Conservation (phyloP, 1,139 yeast genomes). For the Geotrichum histeridarum region DNA sequence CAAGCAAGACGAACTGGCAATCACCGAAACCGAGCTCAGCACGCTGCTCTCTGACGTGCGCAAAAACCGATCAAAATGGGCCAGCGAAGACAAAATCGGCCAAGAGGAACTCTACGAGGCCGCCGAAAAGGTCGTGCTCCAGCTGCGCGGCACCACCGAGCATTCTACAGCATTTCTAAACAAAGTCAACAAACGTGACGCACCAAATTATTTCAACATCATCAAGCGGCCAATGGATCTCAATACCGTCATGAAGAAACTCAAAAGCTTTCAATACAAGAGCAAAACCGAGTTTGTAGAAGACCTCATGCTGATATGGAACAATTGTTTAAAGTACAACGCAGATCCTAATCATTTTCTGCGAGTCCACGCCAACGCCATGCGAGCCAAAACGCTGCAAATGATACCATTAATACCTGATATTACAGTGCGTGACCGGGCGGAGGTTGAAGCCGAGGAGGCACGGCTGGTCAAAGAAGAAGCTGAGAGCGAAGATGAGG, state of each 20-base stretch:
- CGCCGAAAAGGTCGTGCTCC: conserved; percentile 89
- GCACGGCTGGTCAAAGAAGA: conserved; percentile 44
- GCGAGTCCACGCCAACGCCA: conserved; percentile 88
- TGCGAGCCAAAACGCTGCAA: conserved; percentile 81
- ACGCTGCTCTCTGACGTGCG: conserved; percentile 86
- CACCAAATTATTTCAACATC: conserved; percentile 88
- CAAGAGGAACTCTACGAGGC: conserved; percentile 97
- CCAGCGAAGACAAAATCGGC: conserved; percentile 85
- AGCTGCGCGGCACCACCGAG: conserved; percentile 86
- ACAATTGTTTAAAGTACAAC: conserved; percentile 85
- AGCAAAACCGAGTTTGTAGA: conserved; percentile 87
- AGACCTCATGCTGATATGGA: conserved; percentile 92
- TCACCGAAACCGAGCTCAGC: conserved; percentile 82
- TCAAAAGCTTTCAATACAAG: conserved; percentile 72
- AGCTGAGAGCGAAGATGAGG: conserved; percentile 30
- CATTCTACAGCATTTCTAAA: conserved; percentile 95
- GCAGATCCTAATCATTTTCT: conserved; percentile 92
- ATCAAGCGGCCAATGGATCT: conserved; percentile 96
- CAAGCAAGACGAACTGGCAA: conserved; percentile 63
- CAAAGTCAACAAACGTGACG: conserved; percentile 93
- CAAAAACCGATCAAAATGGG: conserved; percentile 96
- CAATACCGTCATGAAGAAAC: conserved; percentile 86
- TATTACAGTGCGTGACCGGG: conserved; percentile 69
- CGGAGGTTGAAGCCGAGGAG: conserved; percentile 82
- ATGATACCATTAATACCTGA: conserved; percentile 85